A percentile compares a stretch with the other conserved stretches of the same genome.
Conservation (phyloP, 1,284 basidiomycete genomes). For the Neolentinus lepideus region DNA sequence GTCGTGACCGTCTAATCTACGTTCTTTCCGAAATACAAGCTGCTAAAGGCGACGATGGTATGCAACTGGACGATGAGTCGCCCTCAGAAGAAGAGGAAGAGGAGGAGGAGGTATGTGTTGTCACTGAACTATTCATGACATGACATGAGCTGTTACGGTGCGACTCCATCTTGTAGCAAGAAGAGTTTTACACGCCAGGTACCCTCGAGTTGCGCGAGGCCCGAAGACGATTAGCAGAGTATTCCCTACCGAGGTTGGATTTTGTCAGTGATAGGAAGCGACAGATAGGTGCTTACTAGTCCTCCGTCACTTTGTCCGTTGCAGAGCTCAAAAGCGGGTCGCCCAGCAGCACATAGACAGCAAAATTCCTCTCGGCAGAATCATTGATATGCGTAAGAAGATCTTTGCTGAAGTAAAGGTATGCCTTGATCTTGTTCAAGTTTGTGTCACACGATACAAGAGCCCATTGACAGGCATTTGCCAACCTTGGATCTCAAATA, state of each 20-base stretch:
- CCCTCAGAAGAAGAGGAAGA: conserved; percentile 46
- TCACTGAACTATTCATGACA: neutral
- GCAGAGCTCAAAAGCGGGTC: conserved; percentile 89
- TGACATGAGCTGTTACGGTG: neutral
- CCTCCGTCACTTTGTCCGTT: conserved; percentile 29
- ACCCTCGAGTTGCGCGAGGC: conserved; percentile 81
- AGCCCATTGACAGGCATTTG: conserved; percentile 55
- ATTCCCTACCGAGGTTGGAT: conserved; percentile 87
- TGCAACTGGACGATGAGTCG: conserved; percentile 65
- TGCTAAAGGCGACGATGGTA: conserved; percentile 67
- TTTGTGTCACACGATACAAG: no score
- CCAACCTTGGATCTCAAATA: conserved; percentile 94
- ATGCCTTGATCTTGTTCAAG: no score
- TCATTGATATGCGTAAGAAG: conserved; percentile 88
- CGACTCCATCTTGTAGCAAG: conserved; percentile 42
- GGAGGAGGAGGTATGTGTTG: conserved; percentile 64
- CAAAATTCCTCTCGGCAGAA: conserved; percentile 80
- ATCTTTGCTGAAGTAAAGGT: conserved; percentile 89
- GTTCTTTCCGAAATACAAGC: conserved; percentile 86
- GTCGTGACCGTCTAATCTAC: conserved; percentile 91
- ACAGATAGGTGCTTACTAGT: conserved; percentile 74
- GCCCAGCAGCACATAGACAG: conserved; percentile 86
- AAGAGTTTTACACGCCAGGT: conserved; percentile 96
- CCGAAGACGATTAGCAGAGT: conserved; percentile 81
- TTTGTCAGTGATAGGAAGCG: conserved; percentile 44